Base-by-base conservation (phyloP, 2,329 filamentous ascomycete genomes). In the Conoideocrella luteorostrata region DNA sequence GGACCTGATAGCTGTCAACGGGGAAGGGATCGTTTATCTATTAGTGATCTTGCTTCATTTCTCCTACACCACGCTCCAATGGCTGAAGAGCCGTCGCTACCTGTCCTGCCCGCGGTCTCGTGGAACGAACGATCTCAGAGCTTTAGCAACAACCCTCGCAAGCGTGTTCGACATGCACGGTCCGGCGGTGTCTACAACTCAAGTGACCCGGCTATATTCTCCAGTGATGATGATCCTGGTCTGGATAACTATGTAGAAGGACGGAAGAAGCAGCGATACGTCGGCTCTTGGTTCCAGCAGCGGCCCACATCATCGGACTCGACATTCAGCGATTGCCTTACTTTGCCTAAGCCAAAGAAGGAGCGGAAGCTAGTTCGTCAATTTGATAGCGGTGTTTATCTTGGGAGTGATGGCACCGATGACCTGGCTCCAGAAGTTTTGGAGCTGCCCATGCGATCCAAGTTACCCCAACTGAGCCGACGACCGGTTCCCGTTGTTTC, bases 171-270 rank as follows among this genome's bases (percentile, higher is more conserved):
- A 33, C 53, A 56, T 24, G 51, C 57, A 15, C 52, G 45, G 17
- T 47, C 54, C 22, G 55, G 54, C 20, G 54, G 58, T 46, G 56
- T 58, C 43, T 65, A 75, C 56, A 79, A 80, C 56, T 86, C 82
- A 17, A 86, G 84, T 56, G 84, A 88, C 54, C 82, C 82, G 4
- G 74, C 80, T 39, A 61, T 86, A 21, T 88, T 88, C 61, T 86
- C 82, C 4, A 83, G 80, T 58, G 84, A 88, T 47, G 82, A 86
- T 54, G 82, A 86, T 45, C 79, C 80, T 3, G 75, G 76, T 2
- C 60, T 82, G 38, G 80, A 85, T 47, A 82, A 83, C 53, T 86
- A 86, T 55, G 65, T 70, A 20, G 66, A 74, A 38, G 71, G 70
- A 1, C 67, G 71, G 21, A 70, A 73, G 50, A 73, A 75, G 47